Conservation (phyloP, 2,329 filamentous ascomycete species). For the Hypoxylon sp. region DNA sequence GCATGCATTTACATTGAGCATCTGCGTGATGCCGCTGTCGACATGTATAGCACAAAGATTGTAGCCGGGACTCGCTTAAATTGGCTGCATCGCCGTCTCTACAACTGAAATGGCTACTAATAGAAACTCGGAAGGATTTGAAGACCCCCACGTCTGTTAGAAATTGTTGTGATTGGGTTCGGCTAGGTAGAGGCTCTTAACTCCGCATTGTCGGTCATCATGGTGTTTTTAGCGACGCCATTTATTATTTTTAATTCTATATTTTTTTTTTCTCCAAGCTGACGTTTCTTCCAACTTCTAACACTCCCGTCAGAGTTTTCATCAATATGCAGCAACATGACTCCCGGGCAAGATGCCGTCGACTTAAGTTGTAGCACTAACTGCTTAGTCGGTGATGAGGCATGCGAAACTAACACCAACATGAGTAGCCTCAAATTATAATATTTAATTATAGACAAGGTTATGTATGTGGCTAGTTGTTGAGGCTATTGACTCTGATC, state of each 20-base stretch:
- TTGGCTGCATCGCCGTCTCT: background rate
- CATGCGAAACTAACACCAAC: background rate
- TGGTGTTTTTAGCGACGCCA: constrained; percentile 26
- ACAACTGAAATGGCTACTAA: constrained; percentile 11
- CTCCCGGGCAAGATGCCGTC: background rate
- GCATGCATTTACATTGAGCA: constrained; percentile 22
- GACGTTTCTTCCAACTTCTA: background rate
- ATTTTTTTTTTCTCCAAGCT: constrained; percentile 2
- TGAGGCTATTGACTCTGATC: constrained; percentile 14
- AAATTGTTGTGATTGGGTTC: constrained; percentile 25
- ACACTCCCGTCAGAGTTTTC: background rate
- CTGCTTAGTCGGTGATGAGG: background rate
- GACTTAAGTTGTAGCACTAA: background rate
- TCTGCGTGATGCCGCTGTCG: constrained; percentile 22
- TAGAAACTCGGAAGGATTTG: constrained; percentile 24
- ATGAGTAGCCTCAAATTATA: constrained; percentile 22
- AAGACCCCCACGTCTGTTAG: constrained; percentile 32
- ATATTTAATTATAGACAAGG: background rate
- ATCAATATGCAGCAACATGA: background rate
- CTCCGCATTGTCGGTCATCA: constrained; percentile 27
- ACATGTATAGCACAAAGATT: constrained; percentile 7
- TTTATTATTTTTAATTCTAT: constrained; percentile 1
- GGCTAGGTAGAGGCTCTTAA: constrained; percentile 19
- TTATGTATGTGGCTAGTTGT: background rate
- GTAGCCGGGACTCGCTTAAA: constrained; percentile 7